Conservation (phyloP, 2,329 filamentous ascomycete genomes). For the Aspergillus calidoustus region DNA sequence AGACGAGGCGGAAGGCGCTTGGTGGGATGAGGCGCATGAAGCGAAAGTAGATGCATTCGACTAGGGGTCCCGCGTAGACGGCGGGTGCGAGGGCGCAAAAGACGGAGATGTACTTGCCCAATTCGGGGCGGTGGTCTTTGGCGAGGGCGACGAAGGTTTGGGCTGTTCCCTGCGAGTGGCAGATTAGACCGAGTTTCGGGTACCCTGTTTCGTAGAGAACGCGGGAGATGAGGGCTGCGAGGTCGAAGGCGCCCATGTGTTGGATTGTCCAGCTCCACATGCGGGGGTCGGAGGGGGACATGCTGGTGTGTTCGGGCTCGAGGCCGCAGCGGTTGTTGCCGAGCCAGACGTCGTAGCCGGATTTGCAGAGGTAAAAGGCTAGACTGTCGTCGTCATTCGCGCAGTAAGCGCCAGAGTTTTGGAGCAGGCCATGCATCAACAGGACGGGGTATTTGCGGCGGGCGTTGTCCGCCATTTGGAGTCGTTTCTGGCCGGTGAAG, state of each 20-base stretch:
- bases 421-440: slow-evolving; percentile 84
- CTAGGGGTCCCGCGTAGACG: slow-evolving; percentile 83
- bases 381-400: slow-evolving; percentile 87
- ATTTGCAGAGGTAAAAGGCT: slow-evolving; percentile 90
- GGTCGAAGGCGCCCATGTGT: slow-evolving; percentile 89
- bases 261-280: slow-evolving; percentile 98
- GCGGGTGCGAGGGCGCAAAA: slow-evolving; percentile 92
- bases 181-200: slow-evolving; percentile 78
- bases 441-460: slow-evolving; percentile 71
- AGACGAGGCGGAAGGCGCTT: slow-evolving; percentile 75
- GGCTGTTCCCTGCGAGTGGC: slow-evolving; percentile 90
- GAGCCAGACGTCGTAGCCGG: slow-evolving; percentile 92
- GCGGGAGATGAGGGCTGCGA: slow-evolving; percentile 78
- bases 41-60: slow-evolving; percentile 87
- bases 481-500: slow-evolving; percentile 56
- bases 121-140: slow-evolving; percentile 84
- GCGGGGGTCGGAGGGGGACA: slow-evolving; percentile 76
- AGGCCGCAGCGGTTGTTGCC: slow-evolving; percentile 93
- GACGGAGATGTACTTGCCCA: slow-evolving; percentile 80
- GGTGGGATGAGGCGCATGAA: slow-evolving; percentile 85
- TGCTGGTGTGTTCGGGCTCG: slow-evolving; percentile 72
- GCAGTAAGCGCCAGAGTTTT: slow-evolving; percentile 87
- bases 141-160: slow-evolving; percentile 85
- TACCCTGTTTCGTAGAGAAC: slow-evolving; percentile 84
- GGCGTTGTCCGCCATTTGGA: slow-evolving; percentile 28